Conservation (phyloP, 768 basidiomycete species). For the Russula ochroleuca region DNA sequence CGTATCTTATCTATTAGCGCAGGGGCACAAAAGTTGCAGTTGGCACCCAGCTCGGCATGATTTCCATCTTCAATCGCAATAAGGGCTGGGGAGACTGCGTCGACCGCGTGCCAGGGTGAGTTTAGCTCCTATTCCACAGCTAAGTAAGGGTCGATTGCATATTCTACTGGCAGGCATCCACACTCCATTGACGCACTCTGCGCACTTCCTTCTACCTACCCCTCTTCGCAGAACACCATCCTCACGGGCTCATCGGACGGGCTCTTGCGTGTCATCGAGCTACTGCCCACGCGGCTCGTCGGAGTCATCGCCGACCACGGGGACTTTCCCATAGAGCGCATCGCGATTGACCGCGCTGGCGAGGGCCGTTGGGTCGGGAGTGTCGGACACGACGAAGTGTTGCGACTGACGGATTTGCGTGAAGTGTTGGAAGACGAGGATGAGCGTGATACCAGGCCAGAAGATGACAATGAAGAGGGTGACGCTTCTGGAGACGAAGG, state of each 20-base stretch:
- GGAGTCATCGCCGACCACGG: conserved; percentile 91
- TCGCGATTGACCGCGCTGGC: conserved; percentile 56
- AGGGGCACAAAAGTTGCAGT: conserved; percentile 81
- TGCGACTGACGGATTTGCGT: conserved; percentile 81
- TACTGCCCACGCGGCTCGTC: conserved; percentile 84
- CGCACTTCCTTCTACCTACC: conserved; percentile 57
- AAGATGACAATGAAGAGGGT: conserved; percentile 23
- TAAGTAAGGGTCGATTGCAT: background rate
- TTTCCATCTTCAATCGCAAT: conserved; percentile 84
- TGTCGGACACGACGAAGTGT: conserved; percentile 81
- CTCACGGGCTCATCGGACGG: conserved; percentile 92
- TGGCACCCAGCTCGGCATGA: conserved; percentile 83
- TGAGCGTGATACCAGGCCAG: conserved; percentile 34
- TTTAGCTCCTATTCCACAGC: conserved; percentile 15
- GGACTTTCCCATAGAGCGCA: conserved; percentile 86
- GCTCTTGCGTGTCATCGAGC: conserved; percentile 77
- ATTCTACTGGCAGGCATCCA: conserved; percentile 61
- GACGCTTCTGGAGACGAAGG: conserved; percentile 31
- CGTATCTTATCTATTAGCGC: conserved; percentile 1
- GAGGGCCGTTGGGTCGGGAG: conserved; percentile 86
- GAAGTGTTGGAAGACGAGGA: conserved; percentile 64
- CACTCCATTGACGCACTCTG: conserved; percentile 87
- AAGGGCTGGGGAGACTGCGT: conserved; percentile 92
- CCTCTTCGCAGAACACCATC: conserved; percentile 64
- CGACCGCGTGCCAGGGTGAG: conserved; percentile 81